phyloP scores from a whole-genome alignment of 2,329 filamentous ascomycete species.

The Botrytis elliptica region DNA sequence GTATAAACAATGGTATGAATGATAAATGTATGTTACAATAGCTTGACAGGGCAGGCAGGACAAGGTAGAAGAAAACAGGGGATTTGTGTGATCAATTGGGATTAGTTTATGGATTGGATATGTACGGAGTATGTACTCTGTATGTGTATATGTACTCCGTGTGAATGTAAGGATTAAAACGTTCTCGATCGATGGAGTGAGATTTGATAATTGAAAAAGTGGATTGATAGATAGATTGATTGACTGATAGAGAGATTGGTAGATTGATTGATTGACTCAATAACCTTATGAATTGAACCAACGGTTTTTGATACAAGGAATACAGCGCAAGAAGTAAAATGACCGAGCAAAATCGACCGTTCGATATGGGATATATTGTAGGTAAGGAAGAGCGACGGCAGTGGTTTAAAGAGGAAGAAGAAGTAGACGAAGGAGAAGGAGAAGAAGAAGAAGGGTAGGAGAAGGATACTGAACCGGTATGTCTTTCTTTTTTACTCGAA shows the following conservation, averaged over 20 bases:
- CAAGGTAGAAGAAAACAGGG: background rate
- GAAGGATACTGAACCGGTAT: background rate
- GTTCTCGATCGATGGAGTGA: background rate
- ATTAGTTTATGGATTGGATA: background rate
- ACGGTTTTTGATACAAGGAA: background rate
- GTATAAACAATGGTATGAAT: background rate
- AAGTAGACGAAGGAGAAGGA: background rate
- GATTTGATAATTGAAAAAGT: background rate
- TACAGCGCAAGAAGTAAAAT: background rate
- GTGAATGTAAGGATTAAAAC: background rate
- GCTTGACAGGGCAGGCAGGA: constrained; percentile 1
- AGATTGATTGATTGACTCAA: background rate
- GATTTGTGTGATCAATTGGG: background rate
- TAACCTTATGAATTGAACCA: background rate
- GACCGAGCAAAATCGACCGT: background rate
- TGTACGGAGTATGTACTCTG: background rate
- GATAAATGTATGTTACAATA: background rate
- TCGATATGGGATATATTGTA: background rate
- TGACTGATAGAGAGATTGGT: background rate
- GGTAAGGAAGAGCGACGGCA: background rate
- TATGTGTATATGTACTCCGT: background rate
- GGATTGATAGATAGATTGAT: background rate
- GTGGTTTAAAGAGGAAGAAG: background rate
- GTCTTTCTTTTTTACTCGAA: background rate
- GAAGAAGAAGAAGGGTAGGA: background rate